Percentiles rank a stretch among this genome's conserved stretches.
phyloP scores from a whole-genome alignment of 495 filamentous ascomycete species.

The Podospora fimiseda region DNA sequence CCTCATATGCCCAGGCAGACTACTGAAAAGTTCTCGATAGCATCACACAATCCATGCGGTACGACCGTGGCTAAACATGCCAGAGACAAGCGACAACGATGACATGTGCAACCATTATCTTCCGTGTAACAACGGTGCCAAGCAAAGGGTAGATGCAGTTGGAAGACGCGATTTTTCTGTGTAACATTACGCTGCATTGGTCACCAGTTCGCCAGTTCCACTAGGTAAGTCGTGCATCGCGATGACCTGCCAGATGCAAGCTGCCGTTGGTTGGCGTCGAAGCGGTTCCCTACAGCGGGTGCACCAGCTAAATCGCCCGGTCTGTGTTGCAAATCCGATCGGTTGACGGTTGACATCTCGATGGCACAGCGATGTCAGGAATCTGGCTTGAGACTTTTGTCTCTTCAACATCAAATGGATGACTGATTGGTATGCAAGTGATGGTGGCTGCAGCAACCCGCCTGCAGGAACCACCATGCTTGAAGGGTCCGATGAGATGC shows the following conservation, averaged over 20 bases:
- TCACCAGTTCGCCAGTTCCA: no score
- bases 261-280: not conserved
- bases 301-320: not conserved
- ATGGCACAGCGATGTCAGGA: no score
- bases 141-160: not conserved
- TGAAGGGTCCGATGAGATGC: not conserved
- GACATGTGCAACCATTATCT: no score
- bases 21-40: no score
- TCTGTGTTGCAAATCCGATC: no score
- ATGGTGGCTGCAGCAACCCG: not conserved
- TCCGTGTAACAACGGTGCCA: no score
- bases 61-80: no score
- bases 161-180: not conserved
- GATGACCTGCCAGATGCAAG: not conserved
- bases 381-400: no score
- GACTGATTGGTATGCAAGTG: not conserved
- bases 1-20: no score
- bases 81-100: no score
- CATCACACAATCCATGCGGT: no score
- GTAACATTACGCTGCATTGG: not conserved
- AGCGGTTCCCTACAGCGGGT: not conserved
- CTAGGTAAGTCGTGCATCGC: not conserved
- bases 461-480: not conserved
- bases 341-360: no score
- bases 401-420: not conserved